Evolutionary conservation across 1,284 basidiomycete species (phyloP).

Genomic region (Athelia psychrophila): DNA sequence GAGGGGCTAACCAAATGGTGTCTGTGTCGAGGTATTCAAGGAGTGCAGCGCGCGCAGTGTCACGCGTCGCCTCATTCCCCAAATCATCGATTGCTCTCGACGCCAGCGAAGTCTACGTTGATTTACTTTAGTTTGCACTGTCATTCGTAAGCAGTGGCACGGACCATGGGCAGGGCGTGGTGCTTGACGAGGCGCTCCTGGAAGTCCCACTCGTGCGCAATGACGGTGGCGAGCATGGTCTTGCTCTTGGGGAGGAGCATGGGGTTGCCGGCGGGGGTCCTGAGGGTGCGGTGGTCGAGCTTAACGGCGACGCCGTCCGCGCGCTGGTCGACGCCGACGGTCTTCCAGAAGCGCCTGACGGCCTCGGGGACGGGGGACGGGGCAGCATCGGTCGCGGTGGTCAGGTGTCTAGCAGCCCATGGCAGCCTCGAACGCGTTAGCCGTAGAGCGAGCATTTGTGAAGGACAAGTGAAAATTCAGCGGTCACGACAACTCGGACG

Average conservation of each 20-base stretch:
- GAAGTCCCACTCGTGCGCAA: slow-evolving; percentile 96
- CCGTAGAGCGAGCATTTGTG: background rate
- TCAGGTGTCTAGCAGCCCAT: background rate
- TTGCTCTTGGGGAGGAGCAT: slow-evolving; percentile 75
- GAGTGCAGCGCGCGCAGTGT: slow-evolving; percentile 71
- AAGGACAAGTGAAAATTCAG: background rate
- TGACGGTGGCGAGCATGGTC: slow-evolving; percentile 74
- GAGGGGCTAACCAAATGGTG: slow-evolving; percentile 76
- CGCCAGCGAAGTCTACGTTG: slow-evolving; percentile 79
- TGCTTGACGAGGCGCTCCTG: slow-evolving; percentile 86
- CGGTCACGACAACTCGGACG: background rate
- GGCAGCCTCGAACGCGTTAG: background rate
- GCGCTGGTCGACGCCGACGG: slow-evolving; percentile 67
- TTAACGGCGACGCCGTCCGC: slow-evolving; percentile 65
- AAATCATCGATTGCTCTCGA: slow-evolving; percentile 89
- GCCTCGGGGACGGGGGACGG: too few relatives aligned
- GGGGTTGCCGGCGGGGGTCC: slow-evolving; percentile 81
- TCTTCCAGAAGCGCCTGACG: slow-evolving; percentile 89
- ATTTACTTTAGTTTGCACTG: slow-evolving; percentile 1
- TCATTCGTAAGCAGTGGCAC: slow-evolving; percentile 19
- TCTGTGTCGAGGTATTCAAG: slow-evolving; percentile 93
- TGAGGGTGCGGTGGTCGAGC: slow-evolving; percentile 83
- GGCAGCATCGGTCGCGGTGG: background rate
- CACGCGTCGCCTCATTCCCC: slow-evolving; percentile 49
- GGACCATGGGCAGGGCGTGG: slow-evolving; percentile 88